These are phyloP conservation scores for Coniochaeta prunicola DNA, from an alignment of 2,329 filamentous ascomycete species.

Conservation along the genomic window DNA sequence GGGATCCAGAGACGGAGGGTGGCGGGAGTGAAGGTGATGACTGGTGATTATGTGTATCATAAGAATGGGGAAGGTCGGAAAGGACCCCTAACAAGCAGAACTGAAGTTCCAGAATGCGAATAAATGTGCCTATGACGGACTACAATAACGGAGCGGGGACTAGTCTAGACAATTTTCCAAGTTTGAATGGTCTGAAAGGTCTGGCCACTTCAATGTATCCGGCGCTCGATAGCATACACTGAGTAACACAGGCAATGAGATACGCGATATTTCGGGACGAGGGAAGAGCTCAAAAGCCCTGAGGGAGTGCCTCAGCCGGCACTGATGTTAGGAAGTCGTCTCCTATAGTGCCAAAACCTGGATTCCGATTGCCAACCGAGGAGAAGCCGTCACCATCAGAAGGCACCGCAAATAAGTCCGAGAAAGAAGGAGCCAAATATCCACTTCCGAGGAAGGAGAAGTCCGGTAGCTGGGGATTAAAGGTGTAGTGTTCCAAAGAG, in stretches of 20 bases:
- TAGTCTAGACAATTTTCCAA: too few relatives aligned
- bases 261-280: too few relatives aligned
- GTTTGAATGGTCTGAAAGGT: too few relatives aligned
- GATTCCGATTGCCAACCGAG: neutral
- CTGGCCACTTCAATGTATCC: too few relatives aligned
- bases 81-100: too few relatives aligned
- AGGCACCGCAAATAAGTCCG: neutral
- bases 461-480: neutral
- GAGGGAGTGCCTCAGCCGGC: neutral
- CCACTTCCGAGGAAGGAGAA: neutral
- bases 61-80: too few relatives aligned
- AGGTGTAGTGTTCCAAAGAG: neutral
- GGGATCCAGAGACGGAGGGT: conserved; percentile 11
- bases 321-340: neutral
- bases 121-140: too few relatives aligned
- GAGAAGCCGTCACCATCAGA: neutral
- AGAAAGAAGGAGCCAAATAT: neutral
- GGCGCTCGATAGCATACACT: too few relatives aligned
- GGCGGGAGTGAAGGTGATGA: neutral
- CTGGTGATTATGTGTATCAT: neutral
- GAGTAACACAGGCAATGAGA: too few relatives aligned
- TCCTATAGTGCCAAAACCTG: neutral
- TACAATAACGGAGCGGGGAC: too few relatives aligned
- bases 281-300: neutral
- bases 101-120: too few relatives aligned